Evolutionary conservation across 345 rosid species (phyloP).

Genomic region (Corchorus olitorius): DNA sequence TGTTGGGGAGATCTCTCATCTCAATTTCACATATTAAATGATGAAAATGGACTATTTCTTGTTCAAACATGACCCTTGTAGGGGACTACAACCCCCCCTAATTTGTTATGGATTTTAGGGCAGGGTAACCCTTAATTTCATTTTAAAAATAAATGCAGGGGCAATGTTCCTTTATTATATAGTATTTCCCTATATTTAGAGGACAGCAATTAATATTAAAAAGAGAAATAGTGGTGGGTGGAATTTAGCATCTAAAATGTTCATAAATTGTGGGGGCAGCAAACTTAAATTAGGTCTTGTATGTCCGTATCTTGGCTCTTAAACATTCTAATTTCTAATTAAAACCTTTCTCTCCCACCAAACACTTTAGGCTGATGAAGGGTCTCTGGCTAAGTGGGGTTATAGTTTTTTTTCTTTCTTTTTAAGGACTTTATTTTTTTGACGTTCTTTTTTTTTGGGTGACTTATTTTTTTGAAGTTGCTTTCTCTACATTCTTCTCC

Average conservation of each 20-base stretch:
- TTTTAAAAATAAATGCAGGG: constrained; percentile 7
- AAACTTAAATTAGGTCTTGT: constrained; percentile 26
- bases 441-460: too few relatives aligned
- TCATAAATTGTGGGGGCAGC: constrained; percentile 34
- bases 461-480: constrained; percentile 28
- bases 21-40: constrained; percentile 35
- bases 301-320: constrained; percentile 20
- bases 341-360: not conserved
- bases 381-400: constrained; percentile 27
- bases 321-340: constrained; percentile 34
- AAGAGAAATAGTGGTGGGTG: constrained; percentile 8
- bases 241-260: constrained; percentile 24
- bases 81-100: constrained; percentile 31
- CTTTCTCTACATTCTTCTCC: constrained; percentile 40
- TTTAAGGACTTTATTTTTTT: constrained; percentile 12
- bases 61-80: constrained; percentile 32
- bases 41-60: constrained; percentile 31
- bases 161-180: not conserved
- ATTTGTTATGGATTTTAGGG: constrained; percentile 20
- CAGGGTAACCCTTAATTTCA: not conserved
- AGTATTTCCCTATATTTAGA: not conserved
- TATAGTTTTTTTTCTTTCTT: not conserved
- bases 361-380: not conserved
- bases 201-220: not conserved
- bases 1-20: constrained; percentile 38